phyloP scores from a whole-genome alignment of 2,329 filamentous ascomycete genomes.

The Aspergillus novofumigatus region DNA sequence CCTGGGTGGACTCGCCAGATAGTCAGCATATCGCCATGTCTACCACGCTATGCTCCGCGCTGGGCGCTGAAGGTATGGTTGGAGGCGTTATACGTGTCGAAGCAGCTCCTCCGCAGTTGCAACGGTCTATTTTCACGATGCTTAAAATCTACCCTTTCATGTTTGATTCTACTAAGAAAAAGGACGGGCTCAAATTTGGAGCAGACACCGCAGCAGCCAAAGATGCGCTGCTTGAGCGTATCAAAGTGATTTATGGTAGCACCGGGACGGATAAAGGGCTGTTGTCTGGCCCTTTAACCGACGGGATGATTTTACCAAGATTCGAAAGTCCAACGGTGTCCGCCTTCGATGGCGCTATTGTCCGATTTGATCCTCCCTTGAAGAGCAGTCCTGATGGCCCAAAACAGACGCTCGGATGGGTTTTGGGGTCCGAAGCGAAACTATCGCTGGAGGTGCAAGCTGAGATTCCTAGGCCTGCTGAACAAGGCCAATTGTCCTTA shows the following conservation, averaged over 20 bases:
- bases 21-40: constrained; percentile 77
- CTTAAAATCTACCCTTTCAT: constrained; percentile 81
- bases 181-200: constrained; percentile 74
- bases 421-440: constrained; percentile 71
- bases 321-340: constrained; percentile 52
- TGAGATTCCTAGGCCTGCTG: constrained; percentile 63
- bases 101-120: constrained; percentile 68
- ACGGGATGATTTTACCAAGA: constrained; percentile 73
- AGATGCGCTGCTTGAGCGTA: constrained; percentile 67
- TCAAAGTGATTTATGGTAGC: constrained; percentile 67
- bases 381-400: constrained; percentile 30
- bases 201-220: constrained; percentile 79
- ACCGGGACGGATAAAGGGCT: constrained; percentile 57
- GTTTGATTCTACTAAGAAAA: constrained; percentile 50
- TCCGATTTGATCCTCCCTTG: constrained; percentile 67
- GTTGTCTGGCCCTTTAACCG: constrained; percentile 79
- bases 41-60: constrained; percentile 65
- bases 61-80: constrained; percentile 69
- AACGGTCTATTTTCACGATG: constrained; percentile 60
- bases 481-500: constrained; percentile 33
- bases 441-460: constrained; percentile 71
- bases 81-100: constrained; percentile 87
- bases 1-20: constrained; percentile 86
- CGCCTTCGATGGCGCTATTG: constrained; percentile 77
- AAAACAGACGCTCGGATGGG: constrained; percentile 54